phyloP scores from a whole-genome alignment of 139 green algal species.

The Picochlorum sp. region DNA sequence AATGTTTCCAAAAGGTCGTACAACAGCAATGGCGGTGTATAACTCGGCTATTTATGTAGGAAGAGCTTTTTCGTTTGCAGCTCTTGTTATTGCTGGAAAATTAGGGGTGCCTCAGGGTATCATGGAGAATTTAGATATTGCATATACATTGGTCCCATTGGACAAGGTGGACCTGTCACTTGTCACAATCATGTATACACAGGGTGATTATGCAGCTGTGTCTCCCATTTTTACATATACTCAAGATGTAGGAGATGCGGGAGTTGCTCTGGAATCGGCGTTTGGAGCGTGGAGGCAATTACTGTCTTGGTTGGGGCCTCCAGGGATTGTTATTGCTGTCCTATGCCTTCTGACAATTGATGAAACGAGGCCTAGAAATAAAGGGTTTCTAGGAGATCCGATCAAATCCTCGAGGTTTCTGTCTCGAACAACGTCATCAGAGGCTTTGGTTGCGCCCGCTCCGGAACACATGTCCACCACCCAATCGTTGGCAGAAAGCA shows the following conservation, averaged over 20 bases:
- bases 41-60: slow-evolving; percentile 84
- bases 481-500: slow-evolving; percentile 7
- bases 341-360: slow-evolving; percentile 48
- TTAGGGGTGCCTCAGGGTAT: slow-evolving; percentile 34
- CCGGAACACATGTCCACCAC: neutral
- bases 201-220: slow-evolving; percentile 75
- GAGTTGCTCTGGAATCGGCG: slow-evolving; percentile 20
- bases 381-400: slow-evolving; percentile 12
- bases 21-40: slow-evolving; percentile 73
- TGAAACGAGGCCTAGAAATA: slow-evolving; percentile 35
- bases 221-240: slow-evolving; percentile 66
- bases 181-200: slow-evolving; percentile 58
- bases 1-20: slow-evolving; percentile 72
- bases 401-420: slow-evolving; percentile 16
- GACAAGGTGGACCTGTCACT: slow-evolving; percentile 69
- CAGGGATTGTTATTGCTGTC: slow-evolving; percentile 48
- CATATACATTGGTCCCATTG: slow-evolving; percentile 51
- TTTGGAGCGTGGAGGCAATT: slow-evolving; percentile 59
- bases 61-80: slow-evolving; percentile 65
- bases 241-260: neutral
- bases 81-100: slow-evolving; percentile 47
- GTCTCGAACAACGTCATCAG: neutral
- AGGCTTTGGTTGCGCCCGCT: neutral
- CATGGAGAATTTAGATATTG: slow-evolving; percentile 18
- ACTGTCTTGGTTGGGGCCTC: slow-evolving; percentile 52